Percentiles rank a stretch among this genome's conserved stretches.
These are phyloP conservation scores for Periconia digitata DNA, from an alignment of 2,329 filamentous ascomycete genomes.

Conservation along the genomic window DNA sequence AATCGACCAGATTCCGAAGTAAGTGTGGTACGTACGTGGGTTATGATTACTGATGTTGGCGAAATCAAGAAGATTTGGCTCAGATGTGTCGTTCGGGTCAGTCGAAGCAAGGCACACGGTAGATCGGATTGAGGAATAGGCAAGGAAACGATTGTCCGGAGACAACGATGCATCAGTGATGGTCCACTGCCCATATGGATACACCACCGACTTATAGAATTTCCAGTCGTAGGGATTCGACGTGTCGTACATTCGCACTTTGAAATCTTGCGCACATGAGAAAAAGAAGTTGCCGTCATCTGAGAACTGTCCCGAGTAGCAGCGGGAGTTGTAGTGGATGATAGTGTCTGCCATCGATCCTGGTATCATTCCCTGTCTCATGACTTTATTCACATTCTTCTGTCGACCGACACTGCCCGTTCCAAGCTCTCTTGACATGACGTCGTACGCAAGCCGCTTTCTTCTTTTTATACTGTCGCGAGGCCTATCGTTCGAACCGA, in stretches of 20 bases:
- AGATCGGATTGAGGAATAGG: constrained; percentile 85
- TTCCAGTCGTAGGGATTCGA: constrained; percentile 94
- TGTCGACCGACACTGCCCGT: constrained; percentile 61
- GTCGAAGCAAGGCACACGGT: constrained; percentile 85
- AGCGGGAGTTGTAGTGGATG: constrained; percentile 80
- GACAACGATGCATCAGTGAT: constrained; percentile 91
- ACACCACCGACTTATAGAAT: constrained; percentile 88
- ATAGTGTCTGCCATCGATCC: constrained; percentile 78
- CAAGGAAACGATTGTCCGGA: constrained; percentile 87
- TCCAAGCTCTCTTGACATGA: constrained; percentile 82
- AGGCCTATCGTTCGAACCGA: constrained; percentile 66
- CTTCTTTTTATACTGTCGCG: constrained; percentile 60
- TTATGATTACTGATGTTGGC: constrained; percentile 47
- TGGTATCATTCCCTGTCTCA: constrained; percentile 78
- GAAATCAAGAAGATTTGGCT: constrained; percentile 79
- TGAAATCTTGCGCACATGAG: constrained; percentile 87
- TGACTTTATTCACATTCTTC: constrained; percentile 64
- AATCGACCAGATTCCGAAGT: constrained; percentile 75
- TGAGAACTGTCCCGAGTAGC: constrained; percentile 95
- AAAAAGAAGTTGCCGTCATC: constrained; percentile 98
- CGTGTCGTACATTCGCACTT: constrained; percentile 95
- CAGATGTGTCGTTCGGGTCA: constrained; percentile 76
- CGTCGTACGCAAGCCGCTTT: constrained; percentile 63
- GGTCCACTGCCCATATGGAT: constrained; percentile 90
- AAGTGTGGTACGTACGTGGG: constrained; percentile 40